These are phyloP conservation scores for Entomortierella beljakovae DNA, from an alignment of 192 early-diverging fungal genomes.

Conservation along the genomic window DNA sequence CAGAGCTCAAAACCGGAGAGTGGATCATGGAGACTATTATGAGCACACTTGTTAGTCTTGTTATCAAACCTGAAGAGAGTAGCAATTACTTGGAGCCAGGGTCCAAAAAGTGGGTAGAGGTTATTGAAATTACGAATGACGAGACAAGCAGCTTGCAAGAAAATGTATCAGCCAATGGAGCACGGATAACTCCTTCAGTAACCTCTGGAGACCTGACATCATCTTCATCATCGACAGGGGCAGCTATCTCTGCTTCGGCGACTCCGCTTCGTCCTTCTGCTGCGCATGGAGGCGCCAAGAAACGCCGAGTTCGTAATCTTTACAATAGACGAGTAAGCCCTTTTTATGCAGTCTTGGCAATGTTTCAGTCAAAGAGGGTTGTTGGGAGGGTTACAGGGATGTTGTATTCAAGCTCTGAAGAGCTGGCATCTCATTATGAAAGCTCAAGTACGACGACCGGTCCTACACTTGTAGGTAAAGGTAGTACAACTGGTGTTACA, in stretches of 20 bases:
- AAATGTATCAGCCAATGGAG: neutral
- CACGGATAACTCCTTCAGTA: neutral
- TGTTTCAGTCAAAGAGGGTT: slow-evolving; percentile 30
- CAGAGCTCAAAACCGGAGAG: slow-evolving; percentile 15
- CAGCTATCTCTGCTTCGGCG: neutral
- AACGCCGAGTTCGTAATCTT: slow-evolving; percentile 22
- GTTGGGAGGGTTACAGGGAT: slow-evolving; percentile 23
- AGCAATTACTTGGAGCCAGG: slow-evolving; percentile 17
- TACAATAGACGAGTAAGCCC: slow-evolving; percentile 52
- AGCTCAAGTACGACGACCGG: neutral
- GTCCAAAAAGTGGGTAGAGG: slow-evolving; percentile 29
- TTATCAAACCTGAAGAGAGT: slow-evolving; percentile 48
- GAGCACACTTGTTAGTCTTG: slow-evolving; percentile 31
- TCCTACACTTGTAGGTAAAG: neutral
- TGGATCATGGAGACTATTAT: slow-evolving; percentile 34
- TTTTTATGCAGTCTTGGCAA: slow-evolving; percentile 36
- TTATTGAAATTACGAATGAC: slow-evolving; percentile 12
- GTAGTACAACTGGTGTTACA: neutral
- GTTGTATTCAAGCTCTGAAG: slow-evolving; percentile 17
- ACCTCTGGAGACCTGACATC: neutral
- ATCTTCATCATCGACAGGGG: slow-evolving; percentile 1
- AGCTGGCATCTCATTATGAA: slow-evolving; percentile 5
- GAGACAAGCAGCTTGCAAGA: too few species aligned
- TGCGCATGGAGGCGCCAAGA: slow-evolving; percentile 20
- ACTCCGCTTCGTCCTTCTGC: neutral